Evolutionary conservation across 2,329 filamentous ascomycete genomes (phyloP).

Genomic region (Scytalidium lignicola): DNA sequence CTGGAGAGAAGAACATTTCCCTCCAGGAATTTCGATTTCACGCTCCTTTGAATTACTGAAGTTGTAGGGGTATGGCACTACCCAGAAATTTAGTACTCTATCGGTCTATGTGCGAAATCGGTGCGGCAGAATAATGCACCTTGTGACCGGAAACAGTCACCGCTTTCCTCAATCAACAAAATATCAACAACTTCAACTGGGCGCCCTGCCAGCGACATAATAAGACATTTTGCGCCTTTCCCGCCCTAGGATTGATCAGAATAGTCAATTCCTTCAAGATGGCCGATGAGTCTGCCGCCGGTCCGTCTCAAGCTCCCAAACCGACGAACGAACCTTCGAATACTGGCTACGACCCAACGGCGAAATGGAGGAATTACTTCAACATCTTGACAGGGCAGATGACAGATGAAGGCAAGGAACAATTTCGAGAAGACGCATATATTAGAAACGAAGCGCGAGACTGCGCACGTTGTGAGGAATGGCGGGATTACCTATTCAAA

Average conservation of each 20-base stretch:
- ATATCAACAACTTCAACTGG: constrained; percentile 3
- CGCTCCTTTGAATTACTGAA: constrained; percentile 7
- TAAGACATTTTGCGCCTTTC: background rate
- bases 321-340: constrained; percentile 50
- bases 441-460: constrained; percentile 69
- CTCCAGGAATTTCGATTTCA: background rate
- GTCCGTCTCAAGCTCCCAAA: constrained; percentile 1
- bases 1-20: background rate
- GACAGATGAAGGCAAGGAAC: constrained; percentile 60
- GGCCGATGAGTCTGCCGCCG: background rate
- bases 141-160: constrained; percentile 5
- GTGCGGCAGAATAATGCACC: constrained; percentile 9
- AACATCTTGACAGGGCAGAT: constrained; percentile 71
- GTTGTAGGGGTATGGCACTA: background rate
- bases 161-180: constrained; percentile 3
- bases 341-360: constrained; percentile 58
- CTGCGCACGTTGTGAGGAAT: constrained; percentile 74
- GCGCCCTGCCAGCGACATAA: constrained; percentile 6
- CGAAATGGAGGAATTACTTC: constrained; percentile 79
- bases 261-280: background rate
- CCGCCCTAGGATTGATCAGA: background rate
- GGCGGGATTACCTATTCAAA: constrained; percentile 77
- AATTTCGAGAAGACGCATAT: constrained; percentile 76
- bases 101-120: constrained; percentile 2
- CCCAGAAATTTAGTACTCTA: background rate